Conservation (phyloP, 495 filamentous ascomycete species). For the Hypoxylon perforatum region DNA sequence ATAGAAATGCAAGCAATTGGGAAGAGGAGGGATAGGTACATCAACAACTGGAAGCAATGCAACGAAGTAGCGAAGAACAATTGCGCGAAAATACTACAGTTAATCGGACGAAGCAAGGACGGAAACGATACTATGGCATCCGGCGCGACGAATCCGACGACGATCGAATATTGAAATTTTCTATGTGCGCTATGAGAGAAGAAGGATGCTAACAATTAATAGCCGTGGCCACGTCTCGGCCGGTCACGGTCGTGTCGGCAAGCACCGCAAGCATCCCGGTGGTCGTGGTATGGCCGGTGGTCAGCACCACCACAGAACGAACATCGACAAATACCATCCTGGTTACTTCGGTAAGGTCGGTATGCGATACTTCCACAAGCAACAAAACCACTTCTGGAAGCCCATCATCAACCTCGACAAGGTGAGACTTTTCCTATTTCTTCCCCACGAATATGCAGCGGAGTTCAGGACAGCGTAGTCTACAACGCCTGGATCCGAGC, state of each 20-base stretch:
- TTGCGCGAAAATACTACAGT: not conserved
- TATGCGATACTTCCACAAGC: constrained; percentile 96
- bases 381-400: constrained; percentile 91
- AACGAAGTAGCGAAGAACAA: not conserved
- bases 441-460: not conserved
- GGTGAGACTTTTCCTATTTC: constrained; percentile 58
- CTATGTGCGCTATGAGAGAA: constrained; percentile 2
- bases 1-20: constrained; percentile 7
- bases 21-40: constrained; percentile 18
- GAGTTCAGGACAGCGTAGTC: too few relatives aligned
- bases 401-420: constrained; percentile 91
- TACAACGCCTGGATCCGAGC: too few relatives aligned
- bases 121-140: constrained; percentile 13
- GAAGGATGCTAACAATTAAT: constrained; percentile 44
- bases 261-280: constrained; percentile 94
- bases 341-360: constrained; percentile 97
- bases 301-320: constrained; percentile 94
- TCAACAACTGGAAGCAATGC: not conserved
- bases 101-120: not conserved
- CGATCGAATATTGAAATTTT: constrained; percentile 10
- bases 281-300: constrained; percentile 97
- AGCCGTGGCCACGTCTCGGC: constrained; percentile 95
- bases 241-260: constrained; percentile 91
- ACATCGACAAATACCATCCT: constrained; percentile 77
- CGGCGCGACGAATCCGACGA: constrained; percentile 30